Conservation (phyloP, 139 green algal genomes). For the Spirogloea muscicola region DNA sequence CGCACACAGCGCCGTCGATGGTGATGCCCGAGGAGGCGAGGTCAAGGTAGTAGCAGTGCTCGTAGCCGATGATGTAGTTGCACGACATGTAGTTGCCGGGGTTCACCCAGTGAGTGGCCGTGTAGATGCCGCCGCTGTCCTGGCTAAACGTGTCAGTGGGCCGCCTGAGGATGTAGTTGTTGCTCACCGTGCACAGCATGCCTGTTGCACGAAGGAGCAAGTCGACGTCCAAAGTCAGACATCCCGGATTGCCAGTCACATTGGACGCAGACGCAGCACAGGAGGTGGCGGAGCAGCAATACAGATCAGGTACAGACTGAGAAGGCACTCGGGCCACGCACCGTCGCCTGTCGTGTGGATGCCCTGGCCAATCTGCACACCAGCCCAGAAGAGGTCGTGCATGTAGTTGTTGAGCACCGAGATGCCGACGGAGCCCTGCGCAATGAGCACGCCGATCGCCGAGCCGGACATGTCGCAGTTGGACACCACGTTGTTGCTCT, state of each 20-base stretch:
- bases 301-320: no score
- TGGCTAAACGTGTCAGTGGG: neutral
- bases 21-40: slow-evolving; percentile 11
- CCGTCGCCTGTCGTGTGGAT: neutral
- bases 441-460: neutral
- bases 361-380: neutral
- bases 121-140: slow-evolving; percentile 8
- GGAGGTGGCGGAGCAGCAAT: no score
- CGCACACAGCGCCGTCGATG: neutral
- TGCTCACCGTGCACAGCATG: slow-evolving; percentile 14
- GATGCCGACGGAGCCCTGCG: neutral
- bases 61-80: slow-evolving; percentile 12
- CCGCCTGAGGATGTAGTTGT: slow-evolving; percentile 11
- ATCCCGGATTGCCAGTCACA: neutral
- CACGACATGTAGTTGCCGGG: slow-evolving; percentile 3
- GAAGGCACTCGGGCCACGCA: neutral
- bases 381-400: neutral
- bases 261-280: neutral
- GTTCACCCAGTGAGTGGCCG: slow-evolving; percentile 17
- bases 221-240: neutral
- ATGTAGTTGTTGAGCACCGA: slow-evolving; percentile 18
- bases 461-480: slow-evolving; percentile 1
- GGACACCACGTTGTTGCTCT: neutral
- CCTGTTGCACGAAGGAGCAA: neutral
- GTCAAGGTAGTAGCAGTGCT: slow-evolving; percentile 25